phyloP scores from a whole-genome alignment of 2,329 filamentous ascomycete species.

The Dendrostoma leiphaemia region DNA sequence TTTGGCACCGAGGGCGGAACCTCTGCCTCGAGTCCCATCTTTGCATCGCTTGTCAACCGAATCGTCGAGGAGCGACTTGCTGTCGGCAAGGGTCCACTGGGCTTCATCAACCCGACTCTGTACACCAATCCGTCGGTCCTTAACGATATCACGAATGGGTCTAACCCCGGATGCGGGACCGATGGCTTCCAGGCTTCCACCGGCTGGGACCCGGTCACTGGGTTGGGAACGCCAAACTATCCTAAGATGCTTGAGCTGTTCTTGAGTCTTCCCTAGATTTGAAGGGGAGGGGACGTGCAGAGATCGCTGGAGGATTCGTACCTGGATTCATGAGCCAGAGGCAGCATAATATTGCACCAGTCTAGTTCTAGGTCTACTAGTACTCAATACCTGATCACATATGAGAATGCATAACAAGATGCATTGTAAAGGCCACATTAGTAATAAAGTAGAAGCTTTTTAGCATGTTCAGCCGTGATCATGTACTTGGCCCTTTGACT shows the following conservation, averaged over 20 bases:
- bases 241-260: constrained; percentile 23
- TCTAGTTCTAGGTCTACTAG: too few relatives aligned
- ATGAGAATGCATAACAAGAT: too few relatives aligned
- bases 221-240: constrained; percentile 25
- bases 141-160: constrained; percentile 28
- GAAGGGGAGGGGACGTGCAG: too few relatives aligned
- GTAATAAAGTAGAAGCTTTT: too few relatives aligned
- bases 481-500: too few relatives aligned
- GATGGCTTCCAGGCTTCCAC: constrained; percentile 27
- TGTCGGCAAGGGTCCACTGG: constrained; percentile 39
- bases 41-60: constrained; percentile 57
- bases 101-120: constrained; percentile 33
- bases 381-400: too few relatives aligned
- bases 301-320: too few relatives aligned
- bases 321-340: too few relatives aligned
- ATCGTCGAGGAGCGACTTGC: constrained; percentile 60
- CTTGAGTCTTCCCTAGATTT: constrained; percentile 8
- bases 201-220: constrained; percentile 28
- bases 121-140: constrained; percentile 30
- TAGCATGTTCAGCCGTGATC: too few relatives aligned
- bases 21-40: constrained; percentile 55
- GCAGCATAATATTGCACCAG: too few relatives aligned
- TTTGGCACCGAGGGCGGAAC: constrained; percentile 44
- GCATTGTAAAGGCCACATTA: too few relatives aligned
- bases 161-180: constrained; percentile 32